These are phyloP conservation scores for Misopates orontium DNA, from an alignment of 257 asterid species.

Conservation along the genomic window DNA sequence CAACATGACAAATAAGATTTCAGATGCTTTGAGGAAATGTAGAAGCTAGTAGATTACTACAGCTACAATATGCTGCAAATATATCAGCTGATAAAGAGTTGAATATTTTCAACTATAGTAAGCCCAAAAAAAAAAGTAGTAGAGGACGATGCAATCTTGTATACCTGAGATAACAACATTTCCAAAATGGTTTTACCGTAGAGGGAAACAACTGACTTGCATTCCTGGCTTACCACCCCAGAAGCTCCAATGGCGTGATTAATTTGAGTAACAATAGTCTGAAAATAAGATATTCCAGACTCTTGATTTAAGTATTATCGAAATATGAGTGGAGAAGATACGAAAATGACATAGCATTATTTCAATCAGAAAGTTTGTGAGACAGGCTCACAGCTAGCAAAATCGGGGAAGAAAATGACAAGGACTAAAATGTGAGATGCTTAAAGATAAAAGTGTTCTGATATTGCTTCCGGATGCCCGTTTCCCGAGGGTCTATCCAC, in stretches of 20 bases:
- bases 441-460: too few relatives aligned
- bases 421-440: too few relatives aligned
- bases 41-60: conserved; percentile 17
- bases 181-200: conserved; percentile 75
- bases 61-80: conserved; percentile 6
- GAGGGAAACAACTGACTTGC: conserved; percentile 63
- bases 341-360: not conserved
- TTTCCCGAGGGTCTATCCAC: too few relatives aligned
- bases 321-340: conserved; percentile 16
- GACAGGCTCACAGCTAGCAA: not conserved
- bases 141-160: not conserved
- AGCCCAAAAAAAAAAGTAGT: too few relatives aligned
- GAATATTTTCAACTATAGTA: conserved; percentile 5
- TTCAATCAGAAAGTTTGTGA: conserved; percentile 15
- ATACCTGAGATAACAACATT: conserved; percentile 61
- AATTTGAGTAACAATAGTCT: conserved; percentile 66
- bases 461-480: too few relatives aligned
- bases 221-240: conserved; percentile 87
- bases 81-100: not conserved
- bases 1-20: conserved; percentile 18
- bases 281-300: conserved; percentile 25
- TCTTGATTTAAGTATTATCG: conserved; percentile 5
- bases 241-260: conserved; percentile 93
- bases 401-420: not conserved
- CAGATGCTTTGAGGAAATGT: conserved; percentile 2